Conservation (phyloP, 306 rosid species). For the Mimosa bimucronata region DNA sequence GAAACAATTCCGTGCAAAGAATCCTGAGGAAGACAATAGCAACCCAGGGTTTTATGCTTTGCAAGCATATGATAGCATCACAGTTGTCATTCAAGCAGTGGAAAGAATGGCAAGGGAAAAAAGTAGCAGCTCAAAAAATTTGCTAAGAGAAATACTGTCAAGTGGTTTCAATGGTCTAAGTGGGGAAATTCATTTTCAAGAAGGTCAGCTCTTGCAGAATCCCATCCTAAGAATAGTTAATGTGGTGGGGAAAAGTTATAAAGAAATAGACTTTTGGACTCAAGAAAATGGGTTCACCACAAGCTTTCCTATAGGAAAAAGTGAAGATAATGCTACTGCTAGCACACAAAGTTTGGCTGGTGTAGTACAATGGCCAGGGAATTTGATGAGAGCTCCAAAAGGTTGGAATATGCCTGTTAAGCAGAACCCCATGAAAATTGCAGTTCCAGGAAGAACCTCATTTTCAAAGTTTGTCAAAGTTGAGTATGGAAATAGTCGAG, state of each 20-base stretch:
- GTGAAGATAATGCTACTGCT: slow-evolving; percentile 26
- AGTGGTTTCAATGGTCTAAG: slow-evolving; percentile 56
- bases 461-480: slow-evolving; percentile 68
- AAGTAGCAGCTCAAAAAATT: slow-evolving; percentile 17
- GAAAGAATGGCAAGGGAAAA: slow-evolving; percentile 32
- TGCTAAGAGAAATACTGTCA: slow-evolving; percentile 36
- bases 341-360: slow-evolving; percentile 32
- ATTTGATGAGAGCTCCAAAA: slow-evolving; percentile 43
- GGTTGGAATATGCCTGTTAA: slow-evolving; percentile 70
- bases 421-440: slow-evolving; percentile 56
- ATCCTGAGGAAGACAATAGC: slow-evolving; percentile 53
- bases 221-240: slow-evolving; percentile 58
- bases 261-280: slow-evolving; percentile 64
- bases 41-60: slow-evolving; percentile 62
- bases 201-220: slow-evolving; percentile 39
- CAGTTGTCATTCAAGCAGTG: slow-evolving; percentile 49
- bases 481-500: slow-evolving; percentile 30
- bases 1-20: slow-evolving; percentile 32
- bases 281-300: slow-evolving; percentile 43
- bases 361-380: slow-evolving; percentile 73
- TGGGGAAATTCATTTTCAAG: slow-evolving; percentile 60
- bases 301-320: slow-evolving; percentile 8
- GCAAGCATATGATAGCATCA: slow-evolving; percentile 67
- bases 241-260: slow-evolving; percentile 44
- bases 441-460: slow-evolving; percentile 62